Percentiles rank a stretch among this genome's conserved stretches.
Conservation (phyloP, 163 green algal species). For the Volvox carteri region DNA sequence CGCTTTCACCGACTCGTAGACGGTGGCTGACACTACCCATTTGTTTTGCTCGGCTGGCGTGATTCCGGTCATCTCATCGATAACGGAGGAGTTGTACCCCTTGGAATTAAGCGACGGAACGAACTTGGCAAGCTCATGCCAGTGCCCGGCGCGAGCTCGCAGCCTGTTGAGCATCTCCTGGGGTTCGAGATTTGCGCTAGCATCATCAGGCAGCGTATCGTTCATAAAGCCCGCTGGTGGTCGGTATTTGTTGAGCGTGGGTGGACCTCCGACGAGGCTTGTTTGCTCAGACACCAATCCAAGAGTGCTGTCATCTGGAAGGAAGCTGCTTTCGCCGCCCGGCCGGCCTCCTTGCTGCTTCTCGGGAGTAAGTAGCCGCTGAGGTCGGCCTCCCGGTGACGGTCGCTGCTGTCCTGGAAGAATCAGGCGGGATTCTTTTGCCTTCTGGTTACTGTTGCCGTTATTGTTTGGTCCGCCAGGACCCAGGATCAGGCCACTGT, state of each 20-base stretch:
- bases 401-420: slow-evolving; percentile 40
- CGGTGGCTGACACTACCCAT: slow-evolving; percentile 78
- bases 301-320: slow-evolving; percentile 49
- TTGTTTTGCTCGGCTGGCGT: slow-evolving; percentile 81
- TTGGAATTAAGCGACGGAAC: slow-evolving; percentile 75
- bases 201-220: slow-evolving; percentile 42
- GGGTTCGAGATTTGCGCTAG: slow-evolving; percentile 8
- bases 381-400: background rate
- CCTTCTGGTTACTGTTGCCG: background rate
- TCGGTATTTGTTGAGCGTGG: slow-evolving; percentile 68
- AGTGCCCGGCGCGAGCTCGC: slow-evolving; percentile 71
- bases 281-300: slow-evolving; percentile 10
- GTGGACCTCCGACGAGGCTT: background rate
- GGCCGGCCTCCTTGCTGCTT: background rate
- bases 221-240: slow-evolving; percentile 92
- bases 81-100: slow-evolving; percentile 70
- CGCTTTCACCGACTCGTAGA: slow-evolving; percentile 83
- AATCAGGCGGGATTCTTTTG: slow-evolving; percentile 19
- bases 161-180: slow-evolving; percentile 81
- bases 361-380: slow-evolving; percentile 25
- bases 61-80: slow-evolving; percentile 84
- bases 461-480: slow-evolving; percentile 20
- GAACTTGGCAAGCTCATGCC: slow-evolving; percentile 83
- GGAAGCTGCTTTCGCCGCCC: slow-evolving; percentile 6
- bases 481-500: slow-evolving; percentile 39